Evolutionary conservation across 2,329 filamentous ascomycete genomes (phyloP).

Genomic region (Pseudogymnoascus sp.): DNA sequence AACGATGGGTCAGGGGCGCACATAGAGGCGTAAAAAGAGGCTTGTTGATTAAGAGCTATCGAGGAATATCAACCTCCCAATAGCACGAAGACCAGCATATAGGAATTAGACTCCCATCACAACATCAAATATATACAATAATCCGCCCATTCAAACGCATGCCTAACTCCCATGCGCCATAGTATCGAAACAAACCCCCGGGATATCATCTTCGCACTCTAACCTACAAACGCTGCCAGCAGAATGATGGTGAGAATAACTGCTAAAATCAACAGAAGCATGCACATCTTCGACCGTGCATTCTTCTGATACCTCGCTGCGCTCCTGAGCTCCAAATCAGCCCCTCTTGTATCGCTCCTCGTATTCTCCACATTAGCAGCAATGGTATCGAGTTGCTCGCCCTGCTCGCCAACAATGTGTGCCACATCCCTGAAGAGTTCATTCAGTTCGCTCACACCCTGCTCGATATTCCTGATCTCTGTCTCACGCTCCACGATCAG

Average conservation of each 20-base stretch:
- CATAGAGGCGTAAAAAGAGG: slow-evolving; percentile 7
- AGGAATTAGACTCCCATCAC: slow-evolving; percentile 6
- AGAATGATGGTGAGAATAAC: slow-evolving; percentile 86
- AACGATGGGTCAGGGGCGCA: slow-evolving; percentile 3
- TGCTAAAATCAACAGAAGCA: slow-evolving; percentile 76
- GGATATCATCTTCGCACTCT: slow-evolving; percentile 1
- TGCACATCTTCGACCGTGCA: slow-evolving; percentile 89
- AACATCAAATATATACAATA: slow-evolving; percentile 8
- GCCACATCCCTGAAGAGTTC: slow-evolving; percentile 97
- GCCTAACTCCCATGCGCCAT: slow-evolving; percentile 3
- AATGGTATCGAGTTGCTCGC: slow-evolving; percentile 79
- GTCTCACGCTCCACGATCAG: slow-evolving; percentile 93
- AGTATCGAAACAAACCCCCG: neutral
- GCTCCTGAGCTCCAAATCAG: slow-evolving; percentile 75
- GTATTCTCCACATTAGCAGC: slow-evolving; percentile 81
- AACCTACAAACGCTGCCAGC: slow-evolving; percentile 75
- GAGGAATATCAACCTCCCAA: slow-evolving; percentile 2
- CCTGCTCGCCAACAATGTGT: slow-evolving; percentile 92
- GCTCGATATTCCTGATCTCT: slow-evolving; percentile 96
- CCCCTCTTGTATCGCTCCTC: slow-evolving; percentile 71
- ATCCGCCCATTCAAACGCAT: neutral
- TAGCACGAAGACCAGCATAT: neutral
- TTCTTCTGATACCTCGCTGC: slow-evolving; percentile 92
- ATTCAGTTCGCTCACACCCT: slow-evolving; percentile 90
- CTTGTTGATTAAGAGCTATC: neutral